Conservation (phyloP, 2,329 filamentous ascomycete species). For the Alternaria brassicae region DNA sequence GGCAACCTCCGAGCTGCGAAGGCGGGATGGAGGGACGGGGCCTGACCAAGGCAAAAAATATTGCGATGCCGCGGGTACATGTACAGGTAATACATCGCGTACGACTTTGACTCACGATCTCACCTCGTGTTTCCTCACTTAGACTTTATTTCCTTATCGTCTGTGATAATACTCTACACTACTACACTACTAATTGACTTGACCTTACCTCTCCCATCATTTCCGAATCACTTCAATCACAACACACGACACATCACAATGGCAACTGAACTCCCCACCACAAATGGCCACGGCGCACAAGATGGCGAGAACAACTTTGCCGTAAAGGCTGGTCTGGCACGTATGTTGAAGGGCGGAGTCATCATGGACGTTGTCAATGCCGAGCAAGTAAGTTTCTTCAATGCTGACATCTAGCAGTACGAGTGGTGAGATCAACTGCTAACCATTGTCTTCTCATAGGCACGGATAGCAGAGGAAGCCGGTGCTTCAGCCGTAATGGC, state of each 20-base stretch:
- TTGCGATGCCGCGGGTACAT: conserved; percentile 31
- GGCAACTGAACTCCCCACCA: conserved; percentile 58
- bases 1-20: conserved; percentile 23
- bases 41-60: conserved; percentile 36
- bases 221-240: background rate
- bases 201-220: background rate
- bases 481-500: conserved; percentile 98
- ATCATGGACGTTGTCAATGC: conserved; percentile 99
- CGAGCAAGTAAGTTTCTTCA: conserved; percentile 66
- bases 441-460: conserved; percentile 56
- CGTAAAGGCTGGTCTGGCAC: conserved; percentile 92
- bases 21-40: conserved; percentile 27
- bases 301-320: conserved; percentile 70
- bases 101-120: conserved; percentile 30
- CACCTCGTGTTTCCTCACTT: conserved; percentile 9
- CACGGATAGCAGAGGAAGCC: conserved; percentile 95
- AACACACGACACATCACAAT: conserved; percentile 38
- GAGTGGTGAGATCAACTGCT: conserved; percentile 12
- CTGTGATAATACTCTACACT: background rate
- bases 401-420: background rate
- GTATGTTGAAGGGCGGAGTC: conserved; percentile 98
- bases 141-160: conserved; percentile 1
- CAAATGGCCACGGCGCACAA: conserved; percentile 53
- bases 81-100: conserved; percentile 31
- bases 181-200: conserved; percentile 4